Percentiles rank a stretch among this genome's conserved stretches.
Evolutionary conservation across 257 asterid genomes (phyloP).

Genomic region (Ocimum tenuiflorum): DNA sequence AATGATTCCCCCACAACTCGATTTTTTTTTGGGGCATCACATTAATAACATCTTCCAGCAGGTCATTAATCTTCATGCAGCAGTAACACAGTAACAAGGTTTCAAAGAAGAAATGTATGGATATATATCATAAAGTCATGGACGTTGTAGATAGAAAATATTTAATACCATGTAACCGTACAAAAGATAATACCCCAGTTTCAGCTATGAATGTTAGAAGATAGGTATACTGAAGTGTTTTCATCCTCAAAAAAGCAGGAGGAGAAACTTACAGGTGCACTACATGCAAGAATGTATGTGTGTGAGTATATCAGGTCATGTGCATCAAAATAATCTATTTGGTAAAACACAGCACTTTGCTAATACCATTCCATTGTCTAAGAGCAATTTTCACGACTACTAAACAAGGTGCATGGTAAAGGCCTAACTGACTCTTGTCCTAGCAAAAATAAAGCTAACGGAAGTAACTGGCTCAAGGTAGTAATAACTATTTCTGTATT

Average conservation of each 20-base stretch:
- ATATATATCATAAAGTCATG: not conserved
- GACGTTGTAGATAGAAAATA: not conserved
- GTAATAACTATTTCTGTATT: not conserved
- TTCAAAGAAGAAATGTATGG: not conserved
- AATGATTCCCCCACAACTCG: not conserved
- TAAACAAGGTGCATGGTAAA: not conserved
- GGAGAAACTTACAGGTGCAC: not conserved
- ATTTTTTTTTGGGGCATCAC: not conserved
- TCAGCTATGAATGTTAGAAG: not conserved
- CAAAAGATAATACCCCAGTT: not conserved
- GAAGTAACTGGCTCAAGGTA: not conserved
- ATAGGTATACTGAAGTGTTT: not conserved
- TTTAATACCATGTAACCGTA: not conserved
- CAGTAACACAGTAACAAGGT: not conserved
- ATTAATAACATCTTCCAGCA: not conserved
- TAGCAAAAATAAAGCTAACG: not conserved
- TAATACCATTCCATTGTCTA: not conserved
- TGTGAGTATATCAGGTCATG: not conserved
- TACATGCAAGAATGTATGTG: not conserved
- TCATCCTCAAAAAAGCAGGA: not conserved
- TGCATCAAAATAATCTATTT: not conserved
- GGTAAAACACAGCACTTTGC: not conserved
- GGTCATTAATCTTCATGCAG: not conserved
- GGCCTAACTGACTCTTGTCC: conserved; percentile 4
- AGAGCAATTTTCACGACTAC: not conserved